These are phyloP conservation scores for Atkinsonella hypoxylon DNA, from an alignment of 2,329 filamentous ascomycete species.

Conservation along the genomic window DNA sequence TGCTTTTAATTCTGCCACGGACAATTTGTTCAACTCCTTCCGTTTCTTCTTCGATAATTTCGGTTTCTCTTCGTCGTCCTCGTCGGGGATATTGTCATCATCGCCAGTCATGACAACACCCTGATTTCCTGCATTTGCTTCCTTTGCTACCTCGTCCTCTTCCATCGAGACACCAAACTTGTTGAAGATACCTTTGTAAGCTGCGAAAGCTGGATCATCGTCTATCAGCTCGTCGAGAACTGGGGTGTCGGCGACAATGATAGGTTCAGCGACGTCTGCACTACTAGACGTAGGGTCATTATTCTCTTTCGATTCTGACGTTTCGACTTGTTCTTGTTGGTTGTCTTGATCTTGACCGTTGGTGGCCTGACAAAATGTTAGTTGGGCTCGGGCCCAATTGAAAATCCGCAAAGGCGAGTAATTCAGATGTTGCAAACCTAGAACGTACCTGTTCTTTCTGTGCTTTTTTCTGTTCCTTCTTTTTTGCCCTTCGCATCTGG, in stretches of 20 bases:
- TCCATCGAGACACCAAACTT: conserved; percentile 60
- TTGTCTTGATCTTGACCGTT: neutral
- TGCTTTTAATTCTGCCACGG: conserved; percentile 90
- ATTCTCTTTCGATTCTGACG: conserved; percentile 16
- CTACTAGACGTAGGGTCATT: neutral
- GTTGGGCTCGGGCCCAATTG: neutral
- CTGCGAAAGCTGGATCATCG: conserved; percentile 67
- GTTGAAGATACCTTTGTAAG: conserved; percentile 72
- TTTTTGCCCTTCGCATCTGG: conserved; percentile 82
- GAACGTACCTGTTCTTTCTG: conserved; percentile 39
- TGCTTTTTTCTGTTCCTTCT: conserved; percentile 78
- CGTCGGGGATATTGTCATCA: conserved; percentile 75
- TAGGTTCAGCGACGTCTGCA: conserved; percentile 17
- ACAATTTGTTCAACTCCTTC: conserved; percentile 83
- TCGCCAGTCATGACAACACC: conserved; percentile 76
- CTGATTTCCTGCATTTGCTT: conserved; percentile 60
- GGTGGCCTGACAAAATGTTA: conserved; percentile 2
- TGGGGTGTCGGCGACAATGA: conserved; percentile 31
- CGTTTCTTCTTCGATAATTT: conserved; percentile 91
- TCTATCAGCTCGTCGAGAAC: conserved; percentile 49
- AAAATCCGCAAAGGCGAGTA: neutral
- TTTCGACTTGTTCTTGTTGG: conserved; percentile 8
- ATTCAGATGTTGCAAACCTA: neutral
- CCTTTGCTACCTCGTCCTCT: conserved; percentile 51
- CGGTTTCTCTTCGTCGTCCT: conserved; percentile 55